Evolutionary conservation across 2,329 filamentous ascomycete genomes (phyloP), one percentile per base, ranked within the genome.

Genomic region (Alternaria angustiovoidea): DNA sequence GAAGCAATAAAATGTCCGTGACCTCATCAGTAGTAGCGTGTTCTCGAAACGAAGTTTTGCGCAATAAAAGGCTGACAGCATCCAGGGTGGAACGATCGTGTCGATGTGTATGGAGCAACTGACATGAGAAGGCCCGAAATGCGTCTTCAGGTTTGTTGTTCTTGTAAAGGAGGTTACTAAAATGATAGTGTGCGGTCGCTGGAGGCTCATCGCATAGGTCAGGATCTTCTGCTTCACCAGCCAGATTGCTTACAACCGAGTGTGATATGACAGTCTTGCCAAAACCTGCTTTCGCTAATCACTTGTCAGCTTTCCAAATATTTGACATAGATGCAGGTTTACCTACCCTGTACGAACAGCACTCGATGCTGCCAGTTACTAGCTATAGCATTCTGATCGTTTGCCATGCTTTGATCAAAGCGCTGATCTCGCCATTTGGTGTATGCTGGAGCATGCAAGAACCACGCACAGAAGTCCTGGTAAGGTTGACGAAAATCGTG

Each of bases 301-400:
- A 7, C 44, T 28, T 52, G 26, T 69, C 30, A 67, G 59, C 34
- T 36, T 14, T 3, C 22, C 20, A n/a, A 14, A n/a, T 18, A 42
- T 8, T 11, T 14, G 34, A 28, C 18, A 1, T 7, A 22, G 32
- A 26, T 20, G 14, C 9, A 20, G 12, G 18, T 30, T 6, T 22
- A 18, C 68, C 22, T 54, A 74, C 72, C 73, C 65, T 76, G 72
- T 4, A 76, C 63, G 54, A 76, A 76, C 5, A 76, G 51, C 2
- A 76, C 59, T 26, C 73, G 64, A 48, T 74, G 64, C 54, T 71
- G 68, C 72, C 73, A 75, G 26, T 54, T 67, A 30, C 36, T 47
- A 14, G 63, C 34, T 22, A 75, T 44, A 16, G 32, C 24, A 42
- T 66, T 46, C 3, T 38, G 42, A 34, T 74, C 63, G 22, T 73